Evolutionary conservation across 805 yeast genomes (phyloP), one percentile per base, ranked within the genome.

Genomic region (Ogataea methanolica): DNA sequence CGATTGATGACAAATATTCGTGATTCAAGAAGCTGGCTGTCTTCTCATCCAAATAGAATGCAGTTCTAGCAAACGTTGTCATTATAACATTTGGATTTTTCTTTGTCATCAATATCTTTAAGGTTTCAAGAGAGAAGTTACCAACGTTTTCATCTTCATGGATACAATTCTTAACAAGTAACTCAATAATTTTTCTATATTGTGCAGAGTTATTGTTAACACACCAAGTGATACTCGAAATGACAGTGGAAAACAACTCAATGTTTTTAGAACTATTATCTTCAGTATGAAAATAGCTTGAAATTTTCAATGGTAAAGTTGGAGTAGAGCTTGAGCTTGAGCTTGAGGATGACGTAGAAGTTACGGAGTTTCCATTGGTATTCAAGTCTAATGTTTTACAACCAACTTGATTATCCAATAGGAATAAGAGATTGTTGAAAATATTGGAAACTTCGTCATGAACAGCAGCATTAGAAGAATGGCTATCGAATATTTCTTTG

Each of bases 151-250:
- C 67, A 52, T 83, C 83, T 2, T 75, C 71, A 63, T 90, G 96
- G 1, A 84, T 79, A 3, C 88, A 78, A 60, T 90, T 89, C 47
- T 88, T 74, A 37, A 91, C 82, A 15, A 94, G 68, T 3, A 89
- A 70, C 49, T 92, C 98, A 23, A 91, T 79, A 2, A 85, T 69
- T 33, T 79, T 75, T 47, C 85, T 75, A 57, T 83, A 82, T 11
- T 81, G 77, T 2, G 83, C 72, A 70, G 75, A 36, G 66, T 62
- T 42, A 45, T 48, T 53, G 73, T 64, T 39, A 68, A 72, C 65
- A 55, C 86, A 78, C 80, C 91, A 85, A 0, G 98, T 94, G 39
- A 85, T 70, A 2, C 85, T 73, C 31, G 87, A 88, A 1, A 90
- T 71, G 17, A 87, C 70, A 2, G 82, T 76, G 1, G 90, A 81